These are phyloP conservation scores for Rhodotorula sp. DNA, from an alignment of 1,284 basidiomycete species.

Conservation along the genomic window DNA sequence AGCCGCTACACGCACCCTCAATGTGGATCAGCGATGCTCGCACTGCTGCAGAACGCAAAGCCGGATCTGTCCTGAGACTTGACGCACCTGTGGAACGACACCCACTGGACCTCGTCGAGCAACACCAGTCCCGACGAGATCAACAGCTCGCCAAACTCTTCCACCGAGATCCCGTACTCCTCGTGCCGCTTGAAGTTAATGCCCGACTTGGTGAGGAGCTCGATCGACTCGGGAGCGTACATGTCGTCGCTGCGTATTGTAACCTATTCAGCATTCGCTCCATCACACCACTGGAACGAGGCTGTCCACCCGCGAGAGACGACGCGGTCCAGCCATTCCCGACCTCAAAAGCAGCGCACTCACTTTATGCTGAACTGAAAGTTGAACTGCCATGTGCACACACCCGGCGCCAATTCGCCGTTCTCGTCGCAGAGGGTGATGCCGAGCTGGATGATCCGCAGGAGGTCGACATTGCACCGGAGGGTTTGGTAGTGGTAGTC, in stretches of 20 bases:
- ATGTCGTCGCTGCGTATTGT: conserved; percentile 74
- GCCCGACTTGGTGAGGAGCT: conserved; percentile 88
- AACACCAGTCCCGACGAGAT: conserved; percentile 94
- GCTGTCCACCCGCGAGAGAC: background rate
- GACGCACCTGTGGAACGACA: conserved; percentile 92
- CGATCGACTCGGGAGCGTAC: conserved; percentile 96
- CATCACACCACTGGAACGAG: no score
- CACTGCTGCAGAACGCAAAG: no score
- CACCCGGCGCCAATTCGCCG: conserved; percentile 74
- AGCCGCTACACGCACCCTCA: conserved; percentile 63
- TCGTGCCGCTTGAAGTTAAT: conserved; percentile 94
- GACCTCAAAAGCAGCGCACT: conserved; percentile 47
- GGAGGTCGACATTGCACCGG: conserved; percentile 96
- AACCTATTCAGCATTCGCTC: background rate
- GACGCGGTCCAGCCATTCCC: background rate
- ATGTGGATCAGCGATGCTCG: no score
- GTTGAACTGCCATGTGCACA: conserved; percentile 99
- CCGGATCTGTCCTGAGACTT: background rate
- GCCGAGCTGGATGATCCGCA: conserved; percentile 97
- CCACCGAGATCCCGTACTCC: conserved; percentile 85
- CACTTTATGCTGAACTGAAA: conserved; percentile 89
- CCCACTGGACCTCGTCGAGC: conserved; percentile 88
- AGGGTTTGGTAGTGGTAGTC: conserved; percentile 99
- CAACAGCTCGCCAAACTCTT: conserved; percentile 94
- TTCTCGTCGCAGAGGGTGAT: conserved; percentile 92